Conservation (phyloP, 208 protist genomes). For the Leishmania martiniquensis region DNA sequence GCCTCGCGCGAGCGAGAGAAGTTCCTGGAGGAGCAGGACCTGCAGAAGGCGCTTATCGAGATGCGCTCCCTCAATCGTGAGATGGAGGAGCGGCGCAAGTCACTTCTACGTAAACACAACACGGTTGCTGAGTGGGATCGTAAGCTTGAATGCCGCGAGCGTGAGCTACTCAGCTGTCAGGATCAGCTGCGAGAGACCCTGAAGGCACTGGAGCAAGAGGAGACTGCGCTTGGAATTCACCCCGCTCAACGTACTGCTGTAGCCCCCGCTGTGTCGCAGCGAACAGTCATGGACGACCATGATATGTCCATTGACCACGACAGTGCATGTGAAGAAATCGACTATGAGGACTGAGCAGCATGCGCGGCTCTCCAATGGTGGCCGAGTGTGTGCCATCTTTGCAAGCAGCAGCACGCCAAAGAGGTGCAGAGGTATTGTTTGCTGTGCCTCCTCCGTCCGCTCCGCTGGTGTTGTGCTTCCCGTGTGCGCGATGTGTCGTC, state of each 20-base stretch:
- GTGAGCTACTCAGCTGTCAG: slow-evolving; percentile 66
- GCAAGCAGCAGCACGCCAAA: neutral
- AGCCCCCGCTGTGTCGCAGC: slow-evolving; percentile 67
- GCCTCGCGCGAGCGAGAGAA: slow-evolving; percentile 49
- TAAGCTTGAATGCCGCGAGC: slow-evolving; percentile 72
- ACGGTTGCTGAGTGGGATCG: slow-evolving; percentile 74
- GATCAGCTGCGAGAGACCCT: slow-evolving; percentile 72
- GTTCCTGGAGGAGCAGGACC: slow-evolving; percentile 58
- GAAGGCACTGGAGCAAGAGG: slow-evolving; percentile 57
- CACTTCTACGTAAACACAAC: slow-evolving; percentile 68
- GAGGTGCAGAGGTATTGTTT: neutral
- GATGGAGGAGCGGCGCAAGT: slow-evolving; percentile 64
- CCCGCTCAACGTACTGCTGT: slow-evolving; percentile 30
- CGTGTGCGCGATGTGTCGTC: neutral
- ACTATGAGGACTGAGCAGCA: slow-evolving; percentile 47
- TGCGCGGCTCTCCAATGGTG: neutral
- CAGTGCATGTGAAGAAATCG: slow-evolving; percentile 78
- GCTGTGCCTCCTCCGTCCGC: neutral
- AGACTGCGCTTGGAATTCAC: slow-evolving; percentile 59
- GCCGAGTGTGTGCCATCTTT: neutral
- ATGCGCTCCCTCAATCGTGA: slow-evolving; percentile 59
- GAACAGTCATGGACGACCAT: slow-evolving; percentile 87
- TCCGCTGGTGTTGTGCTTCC: neutral
- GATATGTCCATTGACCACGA: slow-evolving; percentile 91
- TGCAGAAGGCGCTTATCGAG: slow-evolving; percentile 64